Evolutionary conservation across 1,139 yeast species (phyloP).

Genomic region (Hemisphaericaspora xylofermentans): DNA sequence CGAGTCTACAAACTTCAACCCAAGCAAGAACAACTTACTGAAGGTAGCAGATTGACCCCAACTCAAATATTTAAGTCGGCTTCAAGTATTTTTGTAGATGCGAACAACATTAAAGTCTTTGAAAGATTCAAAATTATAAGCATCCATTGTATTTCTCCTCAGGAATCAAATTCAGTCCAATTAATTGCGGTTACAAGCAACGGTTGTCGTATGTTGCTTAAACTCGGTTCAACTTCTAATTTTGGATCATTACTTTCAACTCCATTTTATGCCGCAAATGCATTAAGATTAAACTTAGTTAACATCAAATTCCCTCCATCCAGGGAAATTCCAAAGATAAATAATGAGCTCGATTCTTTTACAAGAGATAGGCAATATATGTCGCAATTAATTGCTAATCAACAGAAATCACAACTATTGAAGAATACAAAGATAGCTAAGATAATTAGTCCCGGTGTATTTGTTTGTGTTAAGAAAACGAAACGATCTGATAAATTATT

Average conservation of each 20-base stretch:
- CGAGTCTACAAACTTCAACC: slow-evolving; percentile 65
- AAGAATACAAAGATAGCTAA: slow-evolving; percentile 48
- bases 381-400: slow-evolving; percentile 42
- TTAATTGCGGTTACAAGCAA: slow-evolving; percentile 82
- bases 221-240: slow-evolving; percentile 37
- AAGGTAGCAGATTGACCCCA: slow-evolving; percentile 44
- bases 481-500: slow-evolving; percentile 55
- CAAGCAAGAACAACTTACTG: slow-evolving; percentile 37
- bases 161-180: slow-evolving; percentile 70
- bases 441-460: slow-evolving; percentile 81
- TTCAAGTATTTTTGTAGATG: slow-evolving; percentile 53
- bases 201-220: slow-evolving; percentile 78
- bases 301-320: slow-evolving; percentile 77
- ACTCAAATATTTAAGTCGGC: slow-evolving; percentile 55
- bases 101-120: slow-evolving; percentile 42
- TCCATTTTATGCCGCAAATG: slow-evolving; percentile 24
- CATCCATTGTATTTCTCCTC: slow-evolving; percentile 58
- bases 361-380: slow-evolving; percentile 45
- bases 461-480: slow-evolving; percentile 50
- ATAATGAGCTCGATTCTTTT: slow-evolving; percentile 47
- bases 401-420: slow-evolving; percentile 47
- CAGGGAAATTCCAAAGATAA: slow-evolving; percentile 56
- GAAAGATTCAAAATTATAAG: slow-evolving; percentile 57
- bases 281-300: slow-evolving; percentile 42
- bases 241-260: slow-evolving; percentile 31